phyloP scores from a whole-genome alignment of 148 eudicot species.

The Chenopodium quinoa region DNA sequence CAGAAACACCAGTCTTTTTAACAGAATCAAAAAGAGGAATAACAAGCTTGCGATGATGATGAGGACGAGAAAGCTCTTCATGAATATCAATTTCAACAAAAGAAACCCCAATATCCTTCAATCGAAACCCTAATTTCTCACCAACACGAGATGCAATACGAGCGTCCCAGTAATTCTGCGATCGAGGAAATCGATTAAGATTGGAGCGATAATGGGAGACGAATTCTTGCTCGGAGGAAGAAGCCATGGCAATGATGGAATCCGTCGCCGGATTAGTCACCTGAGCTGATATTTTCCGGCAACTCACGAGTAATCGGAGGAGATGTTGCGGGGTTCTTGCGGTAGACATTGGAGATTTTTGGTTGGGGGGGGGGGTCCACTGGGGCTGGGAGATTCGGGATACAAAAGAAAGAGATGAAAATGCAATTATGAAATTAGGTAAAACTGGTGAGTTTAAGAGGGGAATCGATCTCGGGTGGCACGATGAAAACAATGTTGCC shows the following conservation, averaged over 20 bases:
- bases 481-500: no score
- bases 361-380: no score
- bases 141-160: slow-evolving; percentile 54
- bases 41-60: slow-evolving; percentile 47
- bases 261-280: slow-evolving; percentile 47
- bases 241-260: slow-evolving; percentile 75
- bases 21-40: slow-evolving; percentile 56
- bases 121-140: slow-evolving; percentile 65
- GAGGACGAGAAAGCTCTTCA: slow-evolving; percentile 50
- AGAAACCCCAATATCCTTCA: slow-evolving; percentile 46
- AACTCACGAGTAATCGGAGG: slow-evolving; percentile 51
- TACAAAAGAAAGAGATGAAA: no score
- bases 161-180: slow-evolving; percentile 50
- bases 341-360: slow-evolving; percentile 6
- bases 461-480: no score
- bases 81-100: slow-evolving; percentile 39
- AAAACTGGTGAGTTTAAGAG: no score
- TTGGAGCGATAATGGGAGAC: slow-evolving; percentile 40
- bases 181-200: slow-evolving; percentile 49
- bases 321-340: slow-evolving; percentile 32
- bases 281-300: slow-evolving; percentile 70
- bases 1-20: slow-evolving; percentile 36
- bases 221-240: slow-evolving; percentile 73
- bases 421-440: no score
- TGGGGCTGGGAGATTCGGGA: no score